Conservation (phyloP, 202 grass and related monocot genomes). For the Schoenoplectus triqueter region DNA sequence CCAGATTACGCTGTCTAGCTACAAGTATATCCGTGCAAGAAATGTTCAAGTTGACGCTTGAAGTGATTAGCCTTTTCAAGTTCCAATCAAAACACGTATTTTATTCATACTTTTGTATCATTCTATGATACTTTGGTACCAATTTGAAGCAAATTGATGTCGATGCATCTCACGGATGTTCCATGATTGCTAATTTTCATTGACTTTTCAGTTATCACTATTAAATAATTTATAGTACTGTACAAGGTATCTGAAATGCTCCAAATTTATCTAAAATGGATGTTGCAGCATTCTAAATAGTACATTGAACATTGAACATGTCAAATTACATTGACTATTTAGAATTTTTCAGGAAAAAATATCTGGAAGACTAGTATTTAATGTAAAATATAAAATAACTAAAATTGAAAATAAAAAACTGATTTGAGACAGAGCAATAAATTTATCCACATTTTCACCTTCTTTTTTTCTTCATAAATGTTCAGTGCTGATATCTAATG, state of each 20-base stretch:
- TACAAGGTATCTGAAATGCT: background rate
- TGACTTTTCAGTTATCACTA: background rate
- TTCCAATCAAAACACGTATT: background rate
- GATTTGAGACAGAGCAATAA: too few relatives aligned
- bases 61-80: background rate
- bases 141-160: constrained; percentile 25
- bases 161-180: constrained; percentile 13
- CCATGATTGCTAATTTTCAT: background rate
- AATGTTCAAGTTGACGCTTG: constrained; percentile 17
- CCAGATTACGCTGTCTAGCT: background rate
- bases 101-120: background rate
- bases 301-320: background rate
- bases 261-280: background rate
- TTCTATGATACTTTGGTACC: constrained; percentile 26
- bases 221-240: background rate
- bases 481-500: too few relatives aligned
- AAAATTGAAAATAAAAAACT: background rate
- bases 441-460: too few relatives aligned
- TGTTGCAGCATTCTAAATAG: background rate
- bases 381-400: background rate
- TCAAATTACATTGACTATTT: background rate
- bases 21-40: constrained; percentile 33
- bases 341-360: background rate
- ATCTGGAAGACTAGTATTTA: too few relatives aligned
- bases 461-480: too few relatives aligned